A percentile compares a stretch with the other conserved stretches of the same genome.
phyloP scores from a whole-genome alignment of 1,139 yeast species.

The Yamadazyma aaseri region DNA sequence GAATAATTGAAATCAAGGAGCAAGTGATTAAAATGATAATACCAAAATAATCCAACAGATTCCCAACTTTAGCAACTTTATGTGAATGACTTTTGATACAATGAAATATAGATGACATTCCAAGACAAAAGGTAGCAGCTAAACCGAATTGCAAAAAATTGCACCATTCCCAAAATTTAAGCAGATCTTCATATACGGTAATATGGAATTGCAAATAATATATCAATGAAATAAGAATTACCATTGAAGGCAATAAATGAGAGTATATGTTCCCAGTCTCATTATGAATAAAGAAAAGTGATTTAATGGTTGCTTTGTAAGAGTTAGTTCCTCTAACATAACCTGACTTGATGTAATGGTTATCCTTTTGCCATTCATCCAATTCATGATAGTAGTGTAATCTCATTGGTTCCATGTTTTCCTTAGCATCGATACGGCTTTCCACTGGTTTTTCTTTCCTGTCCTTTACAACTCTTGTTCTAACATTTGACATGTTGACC shows the following conservation, averaged over 20 bases:
- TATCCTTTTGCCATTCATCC: slow-evolving; percentile 86
- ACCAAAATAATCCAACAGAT: slow-evolving; percentile 84
- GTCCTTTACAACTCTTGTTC: neutral
- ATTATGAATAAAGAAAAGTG: slow-evolving; percentile 73
- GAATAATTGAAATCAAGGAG: slow-evolving; percentile 69
- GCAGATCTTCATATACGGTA: slow-evolving; percentile 37
- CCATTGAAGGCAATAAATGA: slow-evolving; percentile 68
- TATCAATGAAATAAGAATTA: slow-evolving; percentile 28
- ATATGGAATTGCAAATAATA: slow-evolving; percentile 26
- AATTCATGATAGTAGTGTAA: slow-evolving; percentile 39
- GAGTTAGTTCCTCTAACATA: slow-evolving; percentile 73
- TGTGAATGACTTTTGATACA: slow-evolving; percentile 74
- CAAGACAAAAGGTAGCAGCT: slow-evolving; percentile 55
- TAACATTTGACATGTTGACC: neutral
- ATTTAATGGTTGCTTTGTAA: slow-evolving; percentile 46
- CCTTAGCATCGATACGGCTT: neutral
- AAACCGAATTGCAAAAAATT: slow-evolving; percentile 40
- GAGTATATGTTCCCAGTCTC: slow-evolving; percentile 82
- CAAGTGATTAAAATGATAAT: slow-evolving; percentile 74
- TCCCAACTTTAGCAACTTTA: slow-evolving; percentile 60
- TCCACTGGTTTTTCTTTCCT: neutral
- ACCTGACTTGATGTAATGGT: slow-evolving; percentile 71
- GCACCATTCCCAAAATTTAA: slow-evolving; percentile 41
- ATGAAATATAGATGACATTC: slow-evolving; percentile 76
- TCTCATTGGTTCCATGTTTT: neutral